Conservation (phyloP, 345 rosid species). For the Bruguiera parviflora region DNA sequence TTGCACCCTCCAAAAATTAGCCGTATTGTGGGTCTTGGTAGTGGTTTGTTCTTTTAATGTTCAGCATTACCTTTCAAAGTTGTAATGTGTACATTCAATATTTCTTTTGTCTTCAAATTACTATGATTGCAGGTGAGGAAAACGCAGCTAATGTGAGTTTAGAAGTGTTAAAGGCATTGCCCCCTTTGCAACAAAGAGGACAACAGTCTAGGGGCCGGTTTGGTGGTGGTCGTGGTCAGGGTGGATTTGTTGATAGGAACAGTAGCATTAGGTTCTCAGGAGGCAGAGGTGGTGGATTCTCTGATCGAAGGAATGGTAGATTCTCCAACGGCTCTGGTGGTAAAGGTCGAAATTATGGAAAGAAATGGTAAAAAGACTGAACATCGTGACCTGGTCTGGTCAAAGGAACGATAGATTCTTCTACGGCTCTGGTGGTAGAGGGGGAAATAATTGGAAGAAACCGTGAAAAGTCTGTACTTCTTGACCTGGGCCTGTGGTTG, state of each 20-base stretch:
- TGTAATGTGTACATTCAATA: too few relatives aligned
- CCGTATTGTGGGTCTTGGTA: too few relatives aligned
- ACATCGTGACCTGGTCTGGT: conserved; percentile 9
- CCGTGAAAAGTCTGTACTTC: conserved; percentile 26
- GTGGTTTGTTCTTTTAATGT: too few relatives aligned
- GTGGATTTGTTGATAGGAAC: conserved; percentile 30
- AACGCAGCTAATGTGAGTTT: conserved; percentile 65
- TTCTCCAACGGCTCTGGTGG: conserved; percentile 37
- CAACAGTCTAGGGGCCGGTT: conserved; percentile 59
- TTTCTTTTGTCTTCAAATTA: too few relatives aligned
- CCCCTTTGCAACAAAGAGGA: conserved; percentile 69
- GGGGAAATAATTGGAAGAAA: conserved; percentile 25
- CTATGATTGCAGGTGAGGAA: conserved; percentile 42
- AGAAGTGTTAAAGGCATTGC: conserved; percentile 62
- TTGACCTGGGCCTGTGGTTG: too few relatives aligned
- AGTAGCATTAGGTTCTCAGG: conserved; percentile 38
- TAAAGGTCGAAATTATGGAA: conserved; percentile 25
- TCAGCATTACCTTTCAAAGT: too few relatives aligned
- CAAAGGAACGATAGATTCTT: conserved; percentile 36
- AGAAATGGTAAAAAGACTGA: conserved; percentile 32
- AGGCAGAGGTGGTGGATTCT: conserved; percentile 43
- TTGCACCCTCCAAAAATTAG: too few relatives aligned
- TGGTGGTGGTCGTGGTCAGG: conserved; percentile 38
- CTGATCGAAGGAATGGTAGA: conserved; percentile 36
- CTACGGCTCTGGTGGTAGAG: conserved; percentile 30